phyloP scores from a whole-genome alignment of 306 rosid genomes.

The Prunus armeniaca region DNA sequence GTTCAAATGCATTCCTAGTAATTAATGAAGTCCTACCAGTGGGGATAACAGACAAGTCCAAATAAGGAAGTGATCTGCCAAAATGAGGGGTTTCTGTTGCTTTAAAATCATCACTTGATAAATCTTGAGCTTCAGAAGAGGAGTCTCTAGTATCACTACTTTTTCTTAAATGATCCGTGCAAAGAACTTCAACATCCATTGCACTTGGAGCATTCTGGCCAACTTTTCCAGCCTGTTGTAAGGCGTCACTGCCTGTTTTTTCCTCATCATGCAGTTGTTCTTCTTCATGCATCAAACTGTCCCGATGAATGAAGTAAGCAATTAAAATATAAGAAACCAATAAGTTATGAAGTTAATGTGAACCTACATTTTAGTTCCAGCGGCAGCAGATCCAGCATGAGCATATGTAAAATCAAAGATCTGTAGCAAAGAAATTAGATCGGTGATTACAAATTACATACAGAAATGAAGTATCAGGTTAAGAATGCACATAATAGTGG shows the following conservation, averaged over 20 bases:
- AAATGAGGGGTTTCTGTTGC: conserved; percentile 10
- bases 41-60: conserved; percentile 32
- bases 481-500: no score
- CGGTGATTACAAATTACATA: background rate
- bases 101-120: conserved; percentile 13
- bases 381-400: conserved; percentile 32
- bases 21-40: conserved; percentile 35
- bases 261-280: conserved; percentile 2
- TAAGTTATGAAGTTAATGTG: conserved; percentile 17
- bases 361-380: conserved; percentile 43
- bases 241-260: conserved; percentile 15
- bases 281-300: conserved; percentile 30
- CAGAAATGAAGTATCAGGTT: no score
- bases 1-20: background rate
- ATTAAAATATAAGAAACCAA: background rate
- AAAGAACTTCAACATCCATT: conserved; percentile 29
- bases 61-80: conserved; percentile 25
- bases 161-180: conserved; percentile 25
- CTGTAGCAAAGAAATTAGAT: conserved; percentile 37
- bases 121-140: conserved; percentile 25
- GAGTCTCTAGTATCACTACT: conserved; percentile 27
- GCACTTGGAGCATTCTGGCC: conserved; percentile 22
- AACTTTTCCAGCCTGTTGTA: conserved; percentile 28
- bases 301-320: conserved; percentile 16
- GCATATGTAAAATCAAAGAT: conserved; percentile 23